Base-by-base conservation (phyloP, 2,329 filamentous ascomycete species). In the Ophiosphaerella herpotricha region DNA sequence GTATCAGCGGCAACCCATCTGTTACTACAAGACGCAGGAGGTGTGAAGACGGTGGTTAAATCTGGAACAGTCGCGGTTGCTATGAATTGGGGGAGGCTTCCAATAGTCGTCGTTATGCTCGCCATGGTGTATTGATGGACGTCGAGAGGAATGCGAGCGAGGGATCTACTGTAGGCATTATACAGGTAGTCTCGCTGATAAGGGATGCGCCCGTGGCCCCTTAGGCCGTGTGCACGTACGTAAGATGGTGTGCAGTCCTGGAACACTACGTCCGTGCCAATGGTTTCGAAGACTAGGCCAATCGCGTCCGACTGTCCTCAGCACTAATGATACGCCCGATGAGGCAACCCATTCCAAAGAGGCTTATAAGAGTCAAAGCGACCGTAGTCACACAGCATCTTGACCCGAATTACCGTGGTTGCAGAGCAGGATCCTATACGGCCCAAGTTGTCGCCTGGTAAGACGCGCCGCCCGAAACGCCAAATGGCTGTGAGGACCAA, bases 41-140 rank as follows among this genome's bases (percentile, higher is more conserved):
- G 45, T 31, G 45, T 47, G 32, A 41, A 47, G 32, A 47, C 8
- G 13, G 45, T 47, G 5, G 45, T 47, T 1, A 47, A 39, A 31
- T 31, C 38, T 13, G 38, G 45, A 18, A 47, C 45, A 21, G 44
- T 47, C 14, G 38, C 38, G 12, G 45, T 47, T 31, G 45, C 45
- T 18, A 47, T 41, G 32, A 42, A 47, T 21, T 37, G 38, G n/a
- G 45, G 45, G 12, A 47, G 29, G 26, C 43, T 42, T 24, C 39
- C 32, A n/a, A 18, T 42, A 13, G 45, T 41, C n/a, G 45, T 47
- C 2, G 39, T 35, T 34, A 43, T 41, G 38, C 18, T 14, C 31
- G 39, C 32, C 43, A 46, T 46, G 36, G 29, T 46, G 43, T 14
- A 33, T 29, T 38, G 7, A 29, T 39, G 23, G 14, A 16, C 31